Evolutionary conservation across 2,329 filamentous ascomycete species (phyloP).

Genomic region (Apiospora saccharicola): DNA sequence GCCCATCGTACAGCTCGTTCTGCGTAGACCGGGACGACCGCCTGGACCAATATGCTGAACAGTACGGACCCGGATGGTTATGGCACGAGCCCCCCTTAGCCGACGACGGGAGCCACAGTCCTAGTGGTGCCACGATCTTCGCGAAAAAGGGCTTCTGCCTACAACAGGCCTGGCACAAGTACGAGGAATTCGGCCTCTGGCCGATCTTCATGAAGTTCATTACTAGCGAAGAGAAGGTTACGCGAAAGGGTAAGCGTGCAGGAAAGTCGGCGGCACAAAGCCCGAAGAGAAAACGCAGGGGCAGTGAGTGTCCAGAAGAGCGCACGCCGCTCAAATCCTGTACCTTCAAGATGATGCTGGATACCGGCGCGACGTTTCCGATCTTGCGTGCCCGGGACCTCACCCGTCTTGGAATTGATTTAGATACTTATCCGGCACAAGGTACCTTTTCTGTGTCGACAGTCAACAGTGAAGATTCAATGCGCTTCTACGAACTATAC

Average conservation of each 20-base stretch:
- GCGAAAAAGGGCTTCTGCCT: constrained; percentile 45
- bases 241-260: neutral
- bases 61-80: constrained; percentile 51
- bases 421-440: constrained; percentile 46
- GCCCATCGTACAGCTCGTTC: constrained; percentile 48
- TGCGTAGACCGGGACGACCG: constrained; percentile 46
- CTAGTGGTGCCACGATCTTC: constrained; percentile 10
- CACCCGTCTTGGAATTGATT: constrained; percentile 42
- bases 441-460: constrained; percentile 29
- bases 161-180: constrained; percentile 29
- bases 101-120: constrained; percentile 27
- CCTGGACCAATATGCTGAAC: constrained; percentile 47
- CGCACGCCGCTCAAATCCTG: constrained; percentile 36
- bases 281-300: neutral
- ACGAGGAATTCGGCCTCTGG: constrained; percentile 36
- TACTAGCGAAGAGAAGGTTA: constrained; percentile 29
- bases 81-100: constrained; percentile 55
- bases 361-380: constrained; percentile 53
- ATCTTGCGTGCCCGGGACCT: constrained; percentile 47
- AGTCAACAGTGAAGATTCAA: neutral
- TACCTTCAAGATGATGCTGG: constrained; percentile 47
- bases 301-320: constrained; percentile 14
- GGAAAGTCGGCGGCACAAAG: neutral
- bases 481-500: constrained; percentile 31
- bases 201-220: constrained; percentile 30